Evolutionary conservation across 495 filamentous ascomycete species (phyloP), one percentile per base, ranked within the genome.

Genomic region (Ramalina intermedia): DNA sequence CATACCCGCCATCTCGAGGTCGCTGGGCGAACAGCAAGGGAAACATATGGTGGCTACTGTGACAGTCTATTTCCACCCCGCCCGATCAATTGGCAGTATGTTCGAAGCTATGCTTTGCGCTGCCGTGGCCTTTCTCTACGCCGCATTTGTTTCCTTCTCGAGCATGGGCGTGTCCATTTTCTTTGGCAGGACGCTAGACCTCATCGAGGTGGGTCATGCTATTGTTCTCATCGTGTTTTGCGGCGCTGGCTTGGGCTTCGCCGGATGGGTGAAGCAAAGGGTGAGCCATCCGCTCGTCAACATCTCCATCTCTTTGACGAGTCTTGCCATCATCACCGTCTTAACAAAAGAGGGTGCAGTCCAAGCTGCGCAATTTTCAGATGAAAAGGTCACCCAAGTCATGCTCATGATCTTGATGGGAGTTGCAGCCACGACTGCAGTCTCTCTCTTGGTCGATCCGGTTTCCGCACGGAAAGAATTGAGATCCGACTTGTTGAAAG

Each of bases 61-160:
- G 43, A 87, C 84, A 17, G 89, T 95, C 9, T 98, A 96, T 57
- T 98, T 96, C 64, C 89, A 98, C 63, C 90, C 91, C n/a, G 87
- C 89, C 12, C 72, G 91, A 50, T 81, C 86, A 17, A 78, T 82
- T 40, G 91, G 91, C 4, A 88, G 85, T 62, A 95, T 94, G 88
- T 78, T 80, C 49, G 84, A 94, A 60, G 90, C 90, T 6, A 79
- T 83, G 23, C 60, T 94, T n/a, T 84, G 89, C 52, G 87, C 89
- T 4, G 62, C 84, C 44, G 67, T 82, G 20, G 90, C 89, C 1
- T 86, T 95, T 50, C 64, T 78, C 39, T 98, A 96, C 61, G 85
- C 87, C 14, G 78, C 81, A 40, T 72, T 86, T 49, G 66, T 98
- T 35, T 87, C 81, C 4, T 74, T 95, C 46, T 74, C 81, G 36